These are phyloP conservation scores for Termitomyces sp. DNA, from an alignment of 768 basidiomycete genomes.

Conservation along the genomic window DNA sequence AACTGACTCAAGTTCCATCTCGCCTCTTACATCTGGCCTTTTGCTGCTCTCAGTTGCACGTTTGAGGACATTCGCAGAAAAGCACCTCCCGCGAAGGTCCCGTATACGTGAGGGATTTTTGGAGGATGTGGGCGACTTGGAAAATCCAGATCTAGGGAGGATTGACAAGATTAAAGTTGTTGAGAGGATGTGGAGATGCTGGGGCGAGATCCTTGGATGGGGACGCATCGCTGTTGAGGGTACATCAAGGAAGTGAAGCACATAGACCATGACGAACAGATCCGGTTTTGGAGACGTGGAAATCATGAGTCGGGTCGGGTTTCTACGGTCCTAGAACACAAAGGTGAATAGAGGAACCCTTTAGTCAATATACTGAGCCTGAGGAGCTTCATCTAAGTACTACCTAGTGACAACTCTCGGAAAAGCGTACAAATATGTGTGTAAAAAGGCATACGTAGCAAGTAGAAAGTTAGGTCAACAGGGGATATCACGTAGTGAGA, in stretches of 20 bases:
- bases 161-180: slow-evolving; percentile 74
- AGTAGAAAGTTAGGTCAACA: neutral
- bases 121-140: slow-evolving; percentile 78
- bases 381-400: neutral
- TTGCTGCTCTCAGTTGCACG: slow-evolving; percentile 66
- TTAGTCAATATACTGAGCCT: neutral
- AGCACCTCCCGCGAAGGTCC: slow-evolving; percentile 48
- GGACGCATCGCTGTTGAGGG: slow-evolving; percentile 17
- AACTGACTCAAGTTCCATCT: slow-evolving; percentile 15
- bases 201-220: slow-evolving; percentile 72
- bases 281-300: neutral
- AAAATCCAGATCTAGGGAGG: slow-evolving; percentile 62
- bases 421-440: neutral
- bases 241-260: slow-evolving; percentile 1
- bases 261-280: neutral
- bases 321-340: neutral
- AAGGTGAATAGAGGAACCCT: neutral
- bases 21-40: slow-evolving; percentile 63
- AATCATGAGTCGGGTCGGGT: neutral
- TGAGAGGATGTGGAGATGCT: slow-evolving; percentile 85
- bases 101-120: slow-evolving; percentile 73
- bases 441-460: neutral
- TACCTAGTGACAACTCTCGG: neutral
- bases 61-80: slow-evolving; percentile 60
- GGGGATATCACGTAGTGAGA: neutral